Percentiles rank a stretch among this genome's conserved stretches.
These are phyloP conservation scores for Byssochlamys sp. DNA, from an alignment of 2,329 filamentous ascomycete species.

Conservation along the genomic window DNA sequence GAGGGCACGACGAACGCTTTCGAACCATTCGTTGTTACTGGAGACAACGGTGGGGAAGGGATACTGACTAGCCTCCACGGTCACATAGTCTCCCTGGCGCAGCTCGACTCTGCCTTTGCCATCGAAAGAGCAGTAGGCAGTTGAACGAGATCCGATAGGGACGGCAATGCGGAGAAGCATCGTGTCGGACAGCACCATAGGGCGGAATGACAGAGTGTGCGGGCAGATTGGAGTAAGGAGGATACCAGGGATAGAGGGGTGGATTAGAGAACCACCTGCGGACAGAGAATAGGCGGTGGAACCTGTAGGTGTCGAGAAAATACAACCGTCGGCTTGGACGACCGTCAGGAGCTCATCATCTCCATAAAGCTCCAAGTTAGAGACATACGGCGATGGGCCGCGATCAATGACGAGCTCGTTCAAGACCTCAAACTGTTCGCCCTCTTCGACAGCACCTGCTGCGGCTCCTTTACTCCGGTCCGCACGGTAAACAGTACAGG, in stretches of 20 bases:
- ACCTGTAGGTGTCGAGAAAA: conserved; percentile 91
- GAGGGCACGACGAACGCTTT: conserved; percentile 82
- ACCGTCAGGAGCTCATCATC: conserved; percentile 91
- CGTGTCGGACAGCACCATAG: conserved; percentile 93
- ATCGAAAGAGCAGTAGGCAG: conserved; percentile 93
- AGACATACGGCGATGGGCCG: conserved; percentile 91
- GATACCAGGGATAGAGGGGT: conserved; percentile 93
- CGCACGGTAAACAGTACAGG: conserved; percentile 85
- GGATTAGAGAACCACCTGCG: conserved; percentile 86
- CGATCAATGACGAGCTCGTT: conserved; percentile 98
- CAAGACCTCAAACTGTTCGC: conserved; percentile 92
- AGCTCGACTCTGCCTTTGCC: conserved; percentile 93
- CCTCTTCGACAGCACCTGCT: conserved; percentile 64
- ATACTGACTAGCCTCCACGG: conserved; percentile 89
- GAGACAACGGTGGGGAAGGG: conserved; percentile 94
- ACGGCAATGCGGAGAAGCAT: conserved; percentile 84
- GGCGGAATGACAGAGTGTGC: conserved; percentile 90
- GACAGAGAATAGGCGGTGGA: conserved; percentile 94
- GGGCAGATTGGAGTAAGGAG: conserved; percentile 95
- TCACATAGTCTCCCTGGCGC: conserved; percentile 86
- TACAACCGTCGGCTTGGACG: conserved; percentile 92
- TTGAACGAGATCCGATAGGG: conserved; percentile 74
- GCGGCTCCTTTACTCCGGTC: conserved; percentile 38
- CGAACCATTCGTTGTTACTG: conserved; percentile 87
- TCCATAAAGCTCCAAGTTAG: conserved; percentile 89